Conservation (phyloP, 2,329 filamentous ascomycete genomes). For the Botryotinia convoluta region DNA sequence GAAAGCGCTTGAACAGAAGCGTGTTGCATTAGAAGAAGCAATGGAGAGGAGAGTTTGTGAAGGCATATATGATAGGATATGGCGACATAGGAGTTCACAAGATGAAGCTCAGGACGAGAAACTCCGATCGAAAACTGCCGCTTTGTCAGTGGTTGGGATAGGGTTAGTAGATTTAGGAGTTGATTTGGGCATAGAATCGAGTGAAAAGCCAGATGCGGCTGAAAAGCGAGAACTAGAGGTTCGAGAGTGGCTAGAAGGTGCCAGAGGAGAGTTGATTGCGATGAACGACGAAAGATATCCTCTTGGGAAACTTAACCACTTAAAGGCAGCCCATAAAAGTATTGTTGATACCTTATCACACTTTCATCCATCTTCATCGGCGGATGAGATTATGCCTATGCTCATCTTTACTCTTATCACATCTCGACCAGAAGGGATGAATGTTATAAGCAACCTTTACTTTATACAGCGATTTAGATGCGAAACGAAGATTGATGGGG, state of each 20-base stretch:
- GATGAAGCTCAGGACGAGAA: slow-evolving; percentile 96
- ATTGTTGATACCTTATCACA: slow-evolving; percentile 82
- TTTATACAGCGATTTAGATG: slow-evolving; percentile 93
- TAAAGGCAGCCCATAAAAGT: slow-evolving; percentile 86
- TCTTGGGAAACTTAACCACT: slow-evolving; percentile 82
- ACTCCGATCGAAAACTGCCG: slow-evolving; percentile 88
- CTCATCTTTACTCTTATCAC: slow-evolving; percentile 96
- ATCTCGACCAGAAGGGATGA: slow-evolving; percentile 77
- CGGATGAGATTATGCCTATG: slow-evolving; percentile 95
- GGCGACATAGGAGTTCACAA: slow-evolving; percentile 84
- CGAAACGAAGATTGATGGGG: slow-evolving; percentile 81
- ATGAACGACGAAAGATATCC: slow-evolving; percentile 91
- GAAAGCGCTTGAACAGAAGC: slow-evolving; percentile 74
- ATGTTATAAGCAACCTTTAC: slow-evolving; percentile 89
- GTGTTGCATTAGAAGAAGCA: slow-evolving; percentile 77
- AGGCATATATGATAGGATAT: slow-evolving; percentile 82
- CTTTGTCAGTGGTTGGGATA: slow-evolving; percentile 86
- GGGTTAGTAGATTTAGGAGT: slow-evolving; percentile 81
- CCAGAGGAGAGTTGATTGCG: slow-evolving; percentile 66
- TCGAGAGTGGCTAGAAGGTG: slow-evolving; percentile 66
- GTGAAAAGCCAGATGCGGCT: slow-evolving; percentile 55
- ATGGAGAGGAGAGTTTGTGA: slow-evolving; percentile 85
- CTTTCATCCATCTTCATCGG: slow-evolving; percentile 77
- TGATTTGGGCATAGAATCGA: slow-evolving; percentile 59
- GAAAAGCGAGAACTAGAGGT: slow-evolving; percentile 66